Percentiles rank a stretch among this genome's conserved stretches.
Conservation (phyloP, 345 rosid genomes). For the Populus alba region DNA sequence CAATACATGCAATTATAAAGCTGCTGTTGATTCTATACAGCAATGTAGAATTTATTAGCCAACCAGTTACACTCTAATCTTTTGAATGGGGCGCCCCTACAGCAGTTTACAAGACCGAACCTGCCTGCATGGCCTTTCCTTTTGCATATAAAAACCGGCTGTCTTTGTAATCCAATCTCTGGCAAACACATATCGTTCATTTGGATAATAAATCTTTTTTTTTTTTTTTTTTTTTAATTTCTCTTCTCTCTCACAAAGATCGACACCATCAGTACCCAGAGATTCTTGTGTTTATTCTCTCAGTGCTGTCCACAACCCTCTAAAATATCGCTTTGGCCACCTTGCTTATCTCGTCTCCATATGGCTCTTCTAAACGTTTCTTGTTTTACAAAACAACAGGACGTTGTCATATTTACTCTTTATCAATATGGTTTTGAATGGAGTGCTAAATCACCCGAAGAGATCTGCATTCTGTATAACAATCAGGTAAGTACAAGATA, state of each 20-base stretch:
- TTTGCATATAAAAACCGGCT: neutral
- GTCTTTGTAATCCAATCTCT: neutral
- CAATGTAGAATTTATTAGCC: too few relatives aligned
- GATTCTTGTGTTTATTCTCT: constrained; percentile 5
- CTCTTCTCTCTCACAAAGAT: neutral
- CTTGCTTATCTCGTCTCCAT: constrained; percentile 33
- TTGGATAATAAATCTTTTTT: neutral
- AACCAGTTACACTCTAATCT: too few relatives aligned
- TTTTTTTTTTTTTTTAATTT: neutral
- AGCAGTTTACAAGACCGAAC: too few relatives aligned
- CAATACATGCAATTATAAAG: too few relatives aligned
- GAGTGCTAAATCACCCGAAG: constrained; percentile 16
- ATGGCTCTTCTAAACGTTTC: constrained; percentile 10
- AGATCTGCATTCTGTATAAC: constrained; percentile 34
- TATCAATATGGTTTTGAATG: constrained; percentile 1
- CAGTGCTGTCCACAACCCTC: constrained; percentile 13
- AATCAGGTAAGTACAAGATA: constrained; percentile 22
- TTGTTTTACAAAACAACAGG: neutral
- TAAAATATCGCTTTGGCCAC: constrained; percentile 36
- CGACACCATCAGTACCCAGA: neutral
- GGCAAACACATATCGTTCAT: neutral
- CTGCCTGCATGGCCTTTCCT: too few relatives aligned
- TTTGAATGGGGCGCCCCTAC: too few relatives aligned
- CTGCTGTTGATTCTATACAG: too few relatives aligned
- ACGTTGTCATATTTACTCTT: neutral